Conservation (phyloP, 768 basidiomycete species). For the Chalciporus pseudorubinellus region DNA sequence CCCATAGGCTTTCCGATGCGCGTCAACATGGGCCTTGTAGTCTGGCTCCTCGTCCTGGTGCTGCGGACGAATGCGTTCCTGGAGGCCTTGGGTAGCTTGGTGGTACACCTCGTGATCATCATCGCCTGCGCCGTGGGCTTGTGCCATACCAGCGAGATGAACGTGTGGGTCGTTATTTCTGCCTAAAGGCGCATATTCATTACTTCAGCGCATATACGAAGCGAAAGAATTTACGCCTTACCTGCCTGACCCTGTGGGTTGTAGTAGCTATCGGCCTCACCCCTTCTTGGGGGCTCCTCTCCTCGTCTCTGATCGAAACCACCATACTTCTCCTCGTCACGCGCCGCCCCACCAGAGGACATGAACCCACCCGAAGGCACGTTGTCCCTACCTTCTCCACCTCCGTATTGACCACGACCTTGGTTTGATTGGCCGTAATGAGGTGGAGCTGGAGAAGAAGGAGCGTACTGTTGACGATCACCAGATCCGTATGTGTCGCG, state of each 20-base stretch:
- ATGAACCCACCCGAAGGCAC: conserved; percentile 19
- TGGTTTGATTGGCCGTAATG: conserved; percentile 14
- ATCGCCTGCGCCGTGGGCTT: conserved; percentile 13
- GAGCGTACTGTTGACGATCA: neutral
- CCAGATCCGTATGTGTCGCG: neutral
- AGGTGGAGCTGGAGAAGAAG: neutral
- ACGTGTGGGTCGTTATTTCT: conserved; percentile 18
- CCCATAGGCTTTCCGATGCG: conserved; percentile 33
- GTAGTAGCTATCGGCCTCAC: conserved; percentile 22
- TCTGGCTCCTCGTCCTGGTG: conserved; percentile 8
- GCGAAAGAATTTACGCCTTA: neutral
- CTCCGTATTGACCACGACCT: conserved; percentile 9
- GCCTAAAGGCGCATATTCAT: conserved; percentile 3
- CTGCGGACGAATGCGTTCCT: conserved; percentile 18
- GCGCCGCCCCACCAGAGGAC: neutral
- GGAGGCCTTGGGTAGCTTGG: conserved; percentile 22
- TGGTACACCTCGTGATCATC: conserved; percentile 19
- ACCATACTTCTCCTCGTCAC: conserved; percentile 7
- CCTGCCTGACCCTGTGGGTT: conserved; percentile 4
- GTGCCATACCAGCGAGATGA: conserved; percentile 16
- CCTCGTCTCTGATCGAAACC: neutral
- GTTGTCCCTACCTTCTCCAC: conserved; percentile 3
- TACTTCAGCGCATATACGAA: conserved; percentile 1
- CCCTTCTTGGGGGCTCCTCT: conserved; percentile 7
- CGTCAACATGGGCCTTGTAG: conserved; percentile 21